These are phyloP conservation scores for Candida peoriensis DNA, from an alignment of 805 yeast species.

Conservation along the genomic window DNA sequence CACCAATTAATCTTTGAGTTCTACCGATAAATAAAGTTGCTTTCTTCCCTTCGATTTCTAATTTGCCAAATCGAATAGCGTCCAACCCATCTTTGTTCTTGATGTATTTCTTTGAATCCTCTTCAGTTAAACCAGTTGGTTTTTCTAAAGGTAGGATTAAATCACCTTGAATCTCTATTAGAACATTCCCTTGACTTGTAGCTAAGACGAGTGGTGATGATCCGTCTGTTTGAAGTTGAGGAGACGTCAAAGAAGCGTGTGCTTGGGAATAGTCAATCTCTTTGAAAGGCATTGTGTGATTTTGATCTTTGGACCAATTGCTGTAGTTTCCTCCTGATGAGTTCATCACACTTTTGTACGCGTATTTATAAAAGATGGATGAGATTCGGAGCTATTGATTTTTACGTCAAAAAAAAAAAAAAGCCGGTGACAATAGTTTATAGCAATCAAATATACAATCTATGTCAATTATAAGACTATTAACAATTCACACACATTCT, in stretches of 20 bases:
- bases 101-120: conserved; percentile 32
- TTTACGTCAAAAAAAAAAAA: neutral
- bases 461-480: no score
- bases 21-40: conserved; percentile 62
- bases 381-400: no score
- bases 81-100: conserved; percentile 25
- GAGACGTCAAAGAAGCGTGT: neutral
- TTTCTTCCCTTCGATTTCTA: conserved; percentile 40
- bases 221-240: no score
- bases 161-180: conserved; percentile 74
- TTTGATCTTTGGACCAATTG: neutral
- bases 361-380: no score
- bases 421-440: neutral
- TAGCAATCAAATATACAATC: no score
- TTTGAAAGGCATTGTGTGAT: neutral
- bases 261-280: neutral
- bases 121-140: conserved; percentile 29
- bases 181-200: conserved; percentile 54
- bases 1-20: conserved; percentile 65
- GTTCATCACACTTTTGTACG: no score
- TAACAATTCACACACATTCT: no score
- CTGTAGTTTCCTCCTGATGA: no score
- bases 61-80: conserved; percentile 47
- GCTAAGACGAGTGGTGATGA: conserved; percentile 23
- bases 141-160: conserved; percentile 41